phyloP scores from a whole-genome alignment of 2,329 filamentous ascomycete genomes.

The Celoporthe dispersa region DNA sequence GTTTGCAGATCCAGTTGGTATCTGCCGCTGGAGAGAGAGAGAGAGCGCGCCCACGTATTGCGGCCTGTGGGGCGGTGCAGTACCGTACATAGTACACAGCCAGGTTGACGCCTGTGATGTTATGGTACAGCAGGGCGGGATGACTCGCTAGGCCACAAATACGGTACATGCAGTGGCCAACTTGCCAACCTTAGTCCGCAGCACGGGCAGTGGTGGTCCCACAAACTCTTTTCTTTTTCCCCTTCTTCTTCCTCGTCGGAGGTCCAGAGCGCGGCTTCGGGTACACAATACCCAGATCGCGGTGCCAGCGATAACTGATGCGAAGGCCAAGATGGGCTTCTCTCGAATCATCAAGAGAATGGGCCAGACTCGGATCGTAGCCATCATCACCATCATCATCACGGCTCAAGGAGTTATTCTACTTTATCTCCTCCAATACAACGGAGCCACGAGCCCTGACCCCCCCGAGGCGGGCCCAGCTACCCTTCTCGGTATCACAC shows the following conservation, averaged over 20 bases:
- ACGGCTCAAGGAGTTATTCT: background rate
- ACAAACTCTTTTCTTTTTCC: background rate
- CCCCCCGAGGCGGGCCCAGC: conserved; percentile 5
- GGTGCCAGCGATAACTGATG: background rate
- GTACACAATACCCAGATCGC: background rate
- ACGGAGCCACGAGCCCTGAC: conserved; percentile 9
- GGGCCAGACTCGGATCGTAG: background rate
- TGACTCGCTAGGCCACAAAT: conserved; percentile 9
- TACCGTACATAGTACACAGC: conserved; percentile 7
- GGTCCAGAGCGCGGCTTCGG: conserved; percentile 2
- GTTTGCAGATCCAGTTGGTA: conserved; percentile 24
- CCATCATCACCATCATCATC: background rate
- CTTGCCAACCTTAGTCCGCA: background rate
- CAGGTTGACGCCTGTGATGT: conserved; percentile 12
- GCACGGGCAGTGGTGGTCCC: conserved; percentile 9
- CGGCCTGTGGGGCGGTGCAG: background rate
- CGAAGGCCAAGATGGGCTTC: background rate
- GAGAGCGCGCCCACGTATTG: conserved; percentile 1
- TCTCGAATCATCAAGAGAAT: background rate
- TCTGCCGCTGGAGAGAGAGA: conserved; percentile 12
- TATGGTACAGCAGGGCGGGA: conserved; percentile 9
- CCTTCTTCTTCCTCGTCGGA: no score
- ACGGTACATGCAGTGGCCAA: background rate
- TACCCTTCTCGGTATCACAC: conserved; percentile 25
- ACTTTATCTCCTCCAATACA: background rate